Base-by-base conservation (phyloP, 2,329 filamentous ascomycete species). In the Aplosporella prunicola region DNA sequence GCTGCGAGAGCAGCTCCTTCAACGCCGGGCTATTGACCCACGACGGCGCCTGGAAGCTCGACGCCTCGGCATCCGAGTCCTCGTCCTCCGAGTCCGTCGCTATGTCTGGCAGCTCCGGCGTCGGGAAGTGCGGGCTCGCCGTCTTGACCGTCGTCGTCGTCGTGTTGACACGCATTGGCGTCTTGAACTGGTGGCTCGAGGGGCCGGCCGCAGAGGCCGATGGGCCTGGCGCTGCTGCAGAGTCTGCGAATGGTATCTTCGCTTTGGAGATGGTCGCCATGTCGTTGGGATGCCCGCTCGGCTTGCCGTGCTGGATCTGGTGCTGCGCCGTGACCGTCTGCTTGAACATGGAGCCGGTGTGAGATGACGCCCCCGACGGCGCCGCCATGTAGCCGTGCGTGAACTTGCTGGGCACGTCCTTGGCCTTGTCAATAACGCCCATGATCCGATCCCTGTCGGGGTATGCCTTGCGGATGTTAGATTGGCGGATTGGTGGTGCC, bases 31-130 rank as follows among this genome's bases (percentile, higher is more conserved):
- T 85, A 53, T 94, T 82, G 4, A 86, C 87, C 91, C 91, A 98
- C 6, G 77, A 75, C 2, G 86, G 83, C 11, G 85, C 74, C 37
- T 63, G 67, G 51, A 84, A 78, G 27, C 24, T 31, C 20, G 20
- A 17, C 9, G 38, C 38, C n/a, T 35, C 38, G 16, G 38, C 35
- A 22, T 71, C 71, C 10, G 76, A 74, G 28, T 73, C 68, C 32
- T 89, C 82, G 42, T 93, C 85, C 51, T 94, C 88, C 20, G 86
- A 87, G 55, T 98, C 93, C 1, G 91, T 96, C 45, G 87, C 78
- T 49, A 98, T 96, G 49, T 98, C 91, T 0, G 91, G 89, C 3
- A 98, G 75, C 42, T 98, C 91, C 43, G 88, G 86, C 49, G 86
- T 89, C 43, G 81, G 82, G 62, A 93, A 93, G 35, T 84, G 77